phyloP scores from a whole-genome alignment of 805 yeast genomes.

The Maudiozyma turicensis region DNA sequence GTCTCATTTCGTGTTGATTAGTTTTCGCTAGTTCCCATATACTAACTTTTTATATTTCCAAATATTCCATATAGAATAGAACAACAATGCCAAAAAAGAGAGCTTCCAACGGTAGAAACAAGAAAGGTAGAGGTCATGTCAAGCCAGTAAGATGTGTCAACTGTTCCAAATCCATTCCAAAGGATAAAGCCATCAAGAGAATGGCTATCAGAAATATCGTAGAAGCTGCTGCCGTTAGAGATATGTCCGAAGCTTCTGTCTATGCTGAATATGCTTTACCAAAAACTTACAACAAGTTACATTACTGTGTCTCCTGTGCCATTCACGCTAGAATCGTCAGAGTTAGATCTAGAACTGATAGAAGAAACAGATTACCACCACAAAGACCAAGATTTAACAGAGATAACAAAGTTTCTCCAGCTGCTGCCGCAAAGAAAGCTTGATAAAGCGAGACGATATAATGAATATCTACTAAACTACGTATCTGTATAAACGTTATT shows the following conservation, averaged over 20 bases:
- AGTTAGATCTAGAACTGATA: conserved; percentile 98
- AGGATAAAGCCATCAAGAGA: conserved; percentile 99
- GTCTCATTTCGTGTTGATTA: too few relatives aligned
- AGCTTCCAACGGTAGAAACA: conserved; percentile 99
- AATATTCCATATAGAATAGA: background rate
- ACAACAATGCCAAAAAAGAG: conserved; percentile 97
- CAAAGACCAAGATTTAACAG: conserved; percentile 97
- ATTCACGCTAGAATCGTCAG: conserved; percentile 99
- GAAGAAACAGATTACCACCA: conserved; percentile 99
- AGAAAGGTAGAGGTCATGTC: conserved; percentile 99
- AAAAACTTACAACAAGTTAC: conserved; percentile 98
- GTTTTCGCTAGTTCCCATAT: too few relatives aligned
- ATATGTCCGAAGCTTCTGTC: conserved; percentile 98
- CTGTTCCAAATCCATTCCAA: conserved; percentile 99
- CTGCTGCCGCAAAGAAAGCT: conserved; percentile 95
- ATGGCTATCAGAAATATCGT: conserved; percentile 99
- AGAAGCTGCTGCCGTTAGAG: conserved; percentile 99
- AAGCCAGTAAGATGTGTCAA: conserved; percentile 99
- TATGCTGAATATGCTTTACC: conserved; percentile 99
- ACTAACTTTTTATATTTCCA: too few relatives aligned
- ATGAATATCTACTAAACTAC: background rate
- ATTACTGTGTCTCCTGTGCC: conserved; percentile 99
- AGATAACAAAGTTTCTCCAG: conserved; percentile 93
- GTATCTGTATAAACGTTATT: background rate
- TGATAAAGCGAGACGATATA: conserved; percentile 27